Conservation (phyloP, 1,284 basidiomycete species). For the Inonotus hispidus region DNA sequence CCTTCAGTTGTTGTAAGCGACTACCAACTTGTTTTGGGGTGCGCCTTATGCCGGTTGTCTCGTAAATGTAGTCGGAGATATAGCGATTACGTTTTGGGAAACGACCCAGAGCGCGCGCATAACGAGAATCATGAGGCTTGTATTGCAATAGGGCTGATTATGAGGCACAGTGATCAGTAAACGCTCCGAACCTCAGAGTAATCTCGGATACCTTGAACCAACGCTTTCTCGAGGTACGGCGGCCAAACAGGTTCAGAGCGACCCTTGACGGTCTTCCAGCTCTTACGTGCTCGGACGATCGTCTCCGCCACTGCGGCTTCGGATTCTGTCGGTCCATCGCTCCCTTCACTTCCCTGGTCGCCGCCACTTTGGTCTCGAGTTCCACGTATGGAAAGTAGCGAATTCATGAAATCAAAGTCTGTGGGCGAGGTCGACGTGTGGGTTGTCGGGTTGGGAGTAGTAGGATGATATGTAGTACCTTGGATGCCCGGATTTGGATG, state of each 20-base stretch:
- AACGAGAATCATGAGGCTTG: conserved; percentile 60
- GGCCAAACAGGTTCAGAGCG: conserved; percentile 69
- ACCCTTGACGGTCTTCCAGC: conserved; percentile 68
- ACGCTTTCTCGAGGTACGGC: conserved; percentile 65
- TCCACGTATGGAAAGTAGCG: not conserved
- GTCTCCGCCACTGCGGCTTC: conserved; percentile 43
- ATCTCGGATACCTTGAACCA: conserved; percentile 61
- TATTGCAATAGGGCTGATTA: conserved; percentile 46
- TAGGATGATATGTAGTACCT: not conserved
- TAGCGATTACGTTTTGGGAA: conserved; percentile 72
- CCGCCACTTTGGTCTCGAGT: not conserved
- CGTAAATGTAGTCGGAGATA: conserved; percentile 64
- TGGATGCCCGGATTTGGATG: not conserved
- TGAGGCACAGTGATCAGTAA: not conserved
- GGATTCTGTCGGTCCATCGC: not conserved
- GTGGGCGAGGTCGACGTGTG: not conserved
- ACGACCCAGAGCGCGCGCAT: conserved; percentile 61
- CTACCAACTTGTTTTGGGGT: conserved; percentile 71
- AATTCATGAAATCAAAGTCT: not conserved
- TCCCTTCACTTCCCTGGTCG: not conserved
- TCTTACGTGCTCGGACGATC: conserved; percentile 62
- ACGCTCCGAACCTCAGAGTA: not conserved
- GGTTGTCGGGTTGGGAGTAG: not conserved
- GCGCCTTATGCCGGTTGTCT: conserved; percentile 54
- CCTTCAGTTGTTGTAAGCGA: conserved; percentile 64